Conservation (phyloP, 164 flowering plant species). For the Piper betle region DNA sequence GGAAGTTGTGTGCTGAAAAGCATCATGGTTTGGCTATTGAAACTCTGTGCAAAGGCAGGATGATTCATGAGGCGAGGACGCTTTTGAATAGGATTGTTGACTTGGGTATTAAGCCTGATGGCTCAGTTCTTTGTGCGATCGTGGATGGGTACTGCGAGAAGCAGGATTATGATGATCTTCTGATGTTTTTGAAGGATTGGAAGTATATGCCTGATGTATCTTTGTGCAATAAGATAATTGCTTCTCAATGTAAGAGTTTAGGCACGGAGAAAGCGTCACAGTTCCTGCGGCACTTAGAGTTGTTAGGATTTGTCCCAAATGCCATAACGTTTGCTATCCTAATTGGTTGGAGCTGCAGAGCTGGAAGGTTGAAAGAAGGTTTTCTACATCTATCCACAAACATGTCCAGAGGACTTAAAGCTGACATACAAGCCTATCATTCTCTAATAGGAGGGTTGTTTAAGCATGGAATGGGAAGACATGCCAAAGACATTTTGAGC, state of each 20-base stretch:
- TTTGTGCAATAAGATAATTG: slow-evolving; percentile 49
- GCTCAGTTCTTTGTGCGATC: slow-evolving; percentile 30
- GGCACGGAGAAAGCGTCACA: slow-evolving; percentile 39
- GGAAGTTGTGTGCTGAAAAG: slow-evolving; percentile 16
- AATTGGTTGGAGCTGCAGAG: slow-evolving; percentile 50
- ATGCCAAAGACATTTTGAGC: slow-evolving; percentile 35
- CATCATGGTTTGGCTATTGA: slow-evolving; percentile 27
- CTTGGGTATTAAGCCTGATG: slow-evolving; percentile 35
- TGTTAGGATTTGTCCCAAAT: slow-evolving; percentile 50
- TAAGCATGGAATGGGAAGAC: slow-evolving; percentile 47
- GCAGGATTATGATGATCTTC: slow-evolving; percentile 57
- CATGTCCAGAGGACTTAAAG: slow-evolving; percentile 42
- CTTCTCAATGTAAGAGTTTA: slow-evolving; percentile 31
- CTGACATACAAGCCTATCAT: slow-evolving; percentile 44
- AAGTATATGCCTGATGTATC: slow-evolving; percentile 29
- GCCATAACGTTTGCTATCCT: slow-evolving; percentile 64
- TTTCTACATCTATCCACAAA: slow-evolving; percentile 54
- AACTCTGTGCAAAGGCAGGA: slow-evolving; percentile 39
- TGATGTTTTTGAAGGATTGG: slow-evolving; percentile 44
- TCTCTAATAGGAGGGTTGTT: slow-evolving; percentile 60
- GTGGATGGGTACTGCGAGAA: slow-evolving; percentile 54
- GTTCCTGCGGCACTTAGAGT: slow-evolving; percentile 38
- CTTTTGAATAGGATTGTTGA: slow-evolving; percentile 34
- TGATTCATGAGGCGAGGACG: slow-evolving; percentile 55
- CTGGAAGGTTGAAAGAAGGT: slow-evolving; percentile 51